Evolutionary conservation across 352 stramenopile species (phyloP).

Genomic region (Thraustochytrium striatum): DNA sequence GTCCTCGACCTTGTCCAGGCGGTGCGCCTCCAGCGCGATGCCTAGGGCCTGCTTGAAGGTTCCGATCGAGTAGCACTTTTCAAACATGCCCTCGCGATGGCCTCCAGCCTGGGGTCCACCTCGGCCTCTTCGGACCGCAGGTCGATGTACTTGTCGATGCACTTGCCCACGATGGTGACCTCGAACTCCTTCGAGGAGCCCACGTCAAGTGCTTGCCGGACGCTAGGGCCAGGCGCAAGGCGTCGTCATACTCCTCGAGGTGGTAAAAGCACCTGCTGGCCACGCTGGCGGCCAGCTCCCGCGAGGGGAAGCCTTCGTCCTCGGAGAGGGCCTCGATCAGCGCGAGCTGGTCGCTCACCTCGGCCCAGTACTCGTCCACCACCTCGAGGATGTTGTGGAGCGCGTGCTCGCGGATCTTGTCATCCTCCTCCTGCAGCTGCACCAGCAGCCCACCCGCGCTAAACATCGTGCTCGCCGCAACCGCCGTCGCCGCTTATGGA

Average conservation of each 20-base stretch:
- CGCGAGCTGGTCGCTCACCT: constrained; percentile 82
- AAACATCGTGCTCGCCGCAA: constrained; percentile 24
- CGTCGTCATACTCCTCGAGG: constrained; percentile 93
- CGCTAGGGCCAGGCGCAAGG: constrained; percentile 86
- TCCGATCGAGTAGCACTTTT: constrained; percentile 86
- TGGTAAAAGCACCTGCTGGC: constrained; percentile 93
- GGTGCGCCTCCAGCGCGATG: constrained; percentile 89
- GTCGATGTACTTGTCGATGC: constrained; percentile 94
- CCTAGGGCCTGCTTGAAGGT: constrained; percentile 93
- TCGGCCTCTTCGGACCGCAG: constrained; percentile 63
- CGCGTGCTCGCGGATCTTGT: constrained; percentile 78
- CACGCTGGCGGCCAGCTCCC: constrained; percentile 80
- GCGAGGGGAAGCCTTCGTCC: constrained; percentile 78
- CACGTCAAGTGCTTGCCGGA: constrained; percentile 73
- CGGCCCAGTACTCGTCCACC: constrained; percentile 87
- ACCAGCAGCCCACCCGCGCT: constrained; percentile 76
- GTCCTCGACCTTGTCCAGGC: constrained; percentile 83
- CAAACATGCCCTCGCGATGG: constrained; percentile 96
- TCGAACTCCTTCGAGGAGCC: constrained; percentile 88
- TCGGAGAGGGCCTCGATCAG: constrained; percentile 88
- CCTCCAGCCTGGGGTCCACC: constrained; percentile 81
- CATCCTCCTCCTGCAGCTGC: constrained; percentile 83
- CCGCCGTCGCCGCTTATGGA: too few species aligned
- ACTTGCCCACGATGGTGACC: constrained; percentile 90
- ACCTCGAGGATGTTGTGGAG: constrained; percentile 83